phyloP scores from a whole-genome alignment of 192 early-diverging fungal genomes.

The Backusella tarrabulga region DNA sequence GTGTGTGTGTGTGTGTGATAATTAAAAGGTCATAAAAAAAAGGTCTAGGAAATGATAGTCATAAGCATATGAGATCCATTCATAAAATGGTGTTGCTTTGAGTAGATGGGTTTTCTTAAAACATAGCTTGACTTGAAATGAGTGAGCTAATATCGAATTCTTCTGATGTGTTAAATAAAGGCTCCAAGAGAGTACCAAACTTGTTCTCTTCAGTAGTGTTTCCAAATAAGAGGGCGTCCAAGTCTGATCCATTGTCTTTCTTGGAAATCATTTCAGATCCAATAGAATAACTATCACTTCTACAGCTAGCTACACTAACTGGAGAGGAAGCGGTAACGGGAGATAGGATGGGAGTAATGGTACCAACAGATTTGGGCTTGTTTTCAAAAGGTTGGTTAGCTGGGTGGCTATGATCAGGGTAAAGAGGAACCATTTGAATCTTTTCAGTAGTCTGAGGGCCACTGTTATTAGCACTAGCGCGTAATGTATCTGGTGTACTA shows the following conservation, averaged over 20 bases:
- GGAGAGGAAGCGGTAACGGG: background rate
- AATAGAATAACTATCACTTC: background rate
- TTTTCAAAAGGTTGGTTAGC: background rate
- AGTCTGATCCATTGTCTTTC: background rate
- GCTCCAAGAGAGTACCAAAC: background rate
- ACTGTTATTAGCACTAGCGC: background rate
- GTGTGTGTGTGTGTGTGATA: background rate
- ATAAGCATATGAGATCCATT: background rate
- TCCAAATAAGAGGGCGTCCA: background rate
- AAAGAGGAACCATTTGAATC: conserved; percentile 14
- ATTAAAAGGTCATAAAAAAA: background rate
- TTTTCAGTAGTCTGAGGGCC: background rate
- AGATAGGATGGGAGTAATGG: background rate
- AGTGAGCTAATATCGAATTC: background rate
- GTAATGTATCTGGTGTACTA: conserved; percentile 16
- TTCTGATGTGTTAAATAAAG: conserved; percentile 4
- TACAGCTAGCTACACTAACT: background rate
- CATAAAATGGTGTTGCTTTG: background rate
- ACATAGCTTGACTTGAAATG: background rate
- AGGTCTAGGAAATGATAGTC: background rate
- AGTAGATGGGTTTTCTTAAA: background rate
- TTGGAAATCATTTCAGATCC: background rate
- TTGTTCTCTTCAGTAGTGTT: background rate
- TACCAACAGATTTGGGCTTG: background rate
- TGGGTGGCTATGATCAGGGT: conserved; percentile 14